Conservation (phyloP, 2,329 filamentous ascomycete species). For the Exophiala aquamarina region DNA sequence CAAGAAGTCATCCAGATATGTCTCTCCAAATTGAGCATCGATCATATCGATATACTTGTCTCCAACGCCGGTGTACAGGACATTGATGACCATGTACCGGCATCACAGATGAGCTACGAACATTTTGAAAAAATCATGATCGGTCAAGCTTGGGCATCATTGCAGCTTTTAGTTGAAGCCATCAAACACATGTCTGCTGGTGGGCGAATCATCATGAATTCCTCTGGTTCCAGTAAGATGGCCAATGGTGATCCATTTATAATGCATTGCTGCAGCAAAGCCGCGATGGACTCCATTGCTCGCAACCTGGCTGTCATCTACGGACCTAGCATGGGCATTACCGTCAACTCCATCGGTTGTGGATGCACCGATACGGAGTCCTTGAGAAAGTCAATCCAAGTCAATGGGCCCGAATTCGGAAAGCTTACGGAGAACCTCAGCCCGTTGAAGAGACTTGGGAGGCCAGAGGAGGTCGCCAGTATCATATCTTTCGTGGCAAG, state of each 20-base stretch:
- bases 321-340: conserved; percentile 7
- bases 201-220: conserved; percentile 10
- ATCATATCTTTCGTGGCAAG: conserved; percentile 10
- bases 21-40: background rate
- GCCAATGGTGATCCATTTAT: conserved; percentile 8
- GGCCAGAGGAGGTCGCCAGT: conserved; percentile 7
- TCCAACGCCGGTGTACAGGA: conserved; percentile 7
- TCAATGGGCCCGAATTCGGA: background rate
- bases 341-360: conserved; percentile 10
- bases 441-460: conserved; percentile 2
- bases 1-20: conserved; percentile 1
- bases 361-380: conserved; percentile 5
- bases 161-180: conserved; percentile 8
- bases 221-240: background rate
- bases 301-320: conserved; percentile 6
- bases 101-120: background rate
- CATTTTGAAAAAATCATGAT: conserved; percentile 9
- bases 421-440: conserved; percentile 2
- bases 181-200: conserved; percentile 4
- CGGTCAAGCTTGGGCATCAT: conserved; percentile 9
- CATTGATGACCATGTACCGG: background rate
- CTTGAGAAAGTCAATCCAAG: background rate
- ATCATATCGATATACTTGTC: conserved; percentile 11
- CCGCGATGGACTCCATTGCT: conserved; percentile 11
- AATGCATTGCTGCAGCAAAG: conserved; percentile 6